A percentile compares a stretch with the other conserved stretches of the same genome.
These are phyloP conservation scores for Paraphaeosphaeria sporulosa DNA, from an alignment of 2,329 filamentous ascomycete species.

Conservation along the genomic window DNA sequence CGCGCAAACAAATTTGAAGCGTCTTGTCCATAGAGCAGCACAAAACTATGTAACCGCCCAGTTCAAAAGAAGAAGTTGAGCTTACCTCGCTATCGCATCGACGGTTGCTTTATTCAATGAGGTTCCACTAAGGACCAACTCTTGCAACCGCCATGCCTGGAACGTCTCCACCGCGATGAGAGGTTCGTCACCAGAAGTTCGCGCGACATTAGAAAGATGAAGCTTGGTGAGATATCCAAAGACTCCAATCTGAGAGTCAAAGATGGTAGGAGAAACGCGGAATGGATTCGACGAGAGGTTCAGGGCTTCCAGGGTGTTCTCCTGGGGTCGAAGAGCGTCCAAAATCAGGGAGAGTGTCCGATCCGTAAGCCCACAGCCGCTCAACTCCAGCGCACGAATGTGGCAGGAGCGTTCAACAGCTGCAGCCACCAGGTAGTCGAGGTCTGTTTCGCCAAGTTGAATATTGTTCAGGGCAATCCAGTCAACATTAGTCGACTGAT, in stretches of 20 bases:
- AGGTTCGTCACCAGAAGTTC: conserved; percentile 68
- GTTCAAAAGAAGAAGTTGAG: background rate
- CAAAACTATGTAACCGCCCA: background rate
- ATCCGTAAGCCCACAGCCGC: conserved; percentile 67
- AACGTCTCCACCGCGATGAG: conserved; percentile 72
- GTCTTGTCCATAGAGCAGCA: background rate
- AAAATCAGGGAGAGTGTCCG: conserved; percentile 68
- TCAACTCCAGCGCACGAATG: conserved; percentile 72
- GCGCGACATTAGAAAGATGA: conserved; percentile 70
- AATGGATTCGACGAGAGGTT: conserved; percentile 73
- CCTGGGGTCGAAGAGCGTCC: conserved; percentile 69
- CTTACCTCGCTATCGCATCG: conserved; percentile 63
- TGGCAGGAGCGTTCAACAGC: conserved; percentile 70
- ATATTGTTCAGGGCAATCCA: conserved; percentile 76
- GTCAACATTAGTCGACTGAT: conserved; percentile 72
- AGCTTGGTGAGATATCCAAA: conserved; percentile 72
- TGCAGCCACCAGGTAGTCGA: conserved; percentile 73
- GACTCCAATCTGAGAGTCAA: conserved; percentile 71
- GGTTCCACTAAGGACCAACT: conserved; percentile 70
- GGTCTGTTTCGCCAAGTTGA: conserved; percentile 72
- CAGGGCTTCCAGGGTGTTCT: conserved; percentile 71
- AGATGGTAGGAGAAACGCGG: conserved; percentile 68
- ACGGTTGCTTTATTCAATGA: conserved; percentile 68
- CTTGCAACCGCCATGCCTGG: conserved; percentile 71
- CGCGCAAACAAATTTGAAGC: background rate